These are phyloP conservation scores for Saccharomycopsis lassenensis DNA, from an alignment of 805 yeast genomes.

Conservation along the genomic window DNA sequence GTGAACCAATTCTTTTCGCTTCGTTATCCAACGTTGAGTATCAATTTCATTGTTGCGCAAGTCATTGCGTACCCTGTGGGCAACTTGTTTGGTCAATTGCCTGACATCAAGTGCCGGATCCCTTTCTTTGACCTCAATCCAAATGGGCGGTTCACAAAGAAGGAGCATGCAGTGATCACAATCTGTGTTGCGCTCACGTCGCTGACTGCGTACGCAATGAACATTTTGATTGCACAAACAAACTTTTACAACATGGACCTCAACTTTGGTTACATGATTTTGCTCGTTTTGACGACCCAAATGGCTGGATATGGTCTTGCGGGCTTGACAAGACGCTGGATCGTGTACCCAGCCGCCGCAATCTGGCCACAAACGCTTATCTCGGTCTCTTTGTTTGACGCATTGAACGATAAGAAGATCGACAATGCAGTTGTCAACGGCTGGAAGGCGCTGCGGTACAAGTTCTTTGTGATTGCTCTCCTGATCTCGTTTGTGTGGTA, in stretches of 20 bases:
- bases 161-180: constrained; percentile 50
- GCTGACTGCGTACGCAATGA: constrained; percentile 47
- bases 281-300: constrained; percentile 46
- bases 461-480: constrained; percentile 35
- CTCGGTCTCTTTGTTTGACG: constrained; percentile 42
- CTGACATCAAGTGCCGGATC: constrained; percentile 30
- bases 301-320: constrained; percentile 58
- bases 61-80: constrained; percentile 55
- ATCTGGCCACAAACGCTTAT: constrained; percentile 65
- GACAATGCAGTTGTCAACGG: constrained; percentile 39
- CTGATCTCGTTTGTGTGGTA: constrained; percentile 35
- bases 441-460: constrained; percentile 46
- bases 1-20: constrained; percentile 49
- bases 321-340: constrained; percentile 46
- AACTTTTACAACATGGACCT: constrained; percentile 34
- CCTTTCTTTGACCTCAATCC: constrained; percentile 34
- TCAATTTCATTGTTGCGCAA: constrained; percentile 44
- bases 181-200: constrained; percentile 39
- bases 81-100: constrained; percentile 24
- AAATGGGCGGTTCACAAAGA: constrained; percentile 38
- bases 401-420: constrained; percentile 31
- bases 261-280: constrained; percentile 43
- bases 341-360: constrained; percentile 54
- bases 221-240: constrained; percentile 41
- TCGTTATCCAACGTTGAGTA: constrained; percentile 42